A percentile compares a stretch with the other conserved stretches of the same genome.
Conservation (phyloP, 805 yeast genomes). For the Candida coleopterorum region DNA sequence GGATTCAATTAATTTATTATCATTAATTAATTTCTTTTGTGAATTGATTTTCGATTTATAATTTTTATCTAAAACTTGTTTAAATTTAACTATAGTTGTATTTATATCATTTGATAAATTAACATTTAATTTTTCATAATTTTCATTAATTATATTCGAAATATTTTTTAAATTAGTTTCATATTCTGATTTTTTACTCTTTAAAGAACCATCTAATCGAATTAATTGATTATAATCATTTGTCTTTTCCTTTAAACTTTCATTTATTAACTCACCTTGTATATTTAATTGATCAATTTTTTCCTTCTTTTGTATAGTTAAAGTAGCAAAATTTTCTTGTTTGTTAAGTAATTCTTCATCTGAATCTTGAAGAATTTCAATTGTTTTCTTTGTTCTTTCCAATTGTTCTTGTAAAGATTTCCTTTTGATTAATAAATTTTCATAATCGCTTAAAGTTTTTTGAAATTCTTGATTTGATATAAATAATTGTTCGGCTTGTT, state of each 20-base stretch:
- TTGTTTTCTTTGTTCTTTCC: slow-evolving; percentile 42
- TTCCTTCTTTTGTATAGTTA: slow-evolving; percentile 15
- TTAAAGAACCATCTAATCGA: slow-evolving; percentile 52
- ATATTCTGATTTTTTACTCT: slow-evolving; percentile 38
- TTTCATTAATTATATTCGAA: slow-evolving; percentile 2
- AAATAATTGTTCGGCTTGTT: slow-evolving; percentile 59
- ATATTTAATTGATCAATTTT: slow-evolving; percentile 9
- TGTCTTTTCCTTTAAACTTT: slow-evolving; percentile 10
- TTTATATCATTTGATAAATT: background rate
- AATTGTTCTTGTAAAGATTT: slow-evolving; percentile 47
- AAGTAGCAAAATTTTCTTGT: slow-evolving; percentile 25
- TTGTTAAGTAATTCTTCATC: slow-evolving; percentile 26
- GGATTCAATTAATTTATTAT: slow-evolving; percentile 9
- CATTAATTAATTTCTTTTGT: slow-evolving; percentile 5
- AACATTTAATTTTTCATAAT: slow-evolving; percentile 2
- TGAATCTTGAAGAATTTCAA: slow-evolving; percentile 41
- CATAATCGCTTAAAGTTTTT: slow-evolving; percentile 57
- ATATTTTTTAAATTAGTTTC: slow-evolving; percentile 20
- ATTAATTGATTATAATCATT: slow-evolving; percentile 31
- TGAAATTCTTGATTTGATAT: slow-evolving; percentile 80
- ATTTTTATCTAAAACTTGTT: slow-evolving; percentile 4
- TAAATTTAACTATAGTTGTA: slow-evolving; percentile 1
- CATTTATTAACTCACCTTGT: slow-evolving; percentile 15
- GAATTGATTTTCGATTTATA: background rate
- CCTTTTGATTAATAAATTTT: slow-evolving; percentile 48